Percentiles rank a stretch among this genome's conserved stretches.
phyloP scores from a whole-genome alignment of 169 alveolate species.

The Babesia divergens region DNA sequence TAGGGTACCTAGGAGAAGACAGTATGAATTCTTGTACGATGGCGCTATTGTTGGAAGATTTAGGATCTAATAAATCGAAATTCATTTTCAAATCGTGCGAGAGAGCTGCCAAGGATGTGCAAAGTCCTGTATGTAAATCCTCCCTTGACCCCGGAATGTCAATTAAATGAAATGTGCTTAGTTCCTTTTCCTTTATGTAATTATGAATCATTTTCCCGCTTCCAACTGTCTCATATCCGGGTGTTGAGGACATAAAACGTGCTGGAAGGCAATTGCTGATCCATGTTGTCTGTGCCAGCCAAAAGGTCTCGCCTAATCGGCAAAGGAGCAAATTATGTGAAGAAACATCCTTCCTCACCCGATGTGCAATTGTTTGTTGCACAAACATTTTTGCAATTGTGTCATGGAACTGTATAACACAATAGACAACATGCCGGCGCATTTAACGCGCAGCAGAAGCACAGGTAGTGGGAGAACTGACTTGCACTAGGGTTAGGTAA shows the following conservation, averaged over 20 bases:
- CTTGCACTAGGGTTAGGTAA: too few species aligned
- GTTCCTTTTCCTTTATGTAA: constrained; percentile 17
- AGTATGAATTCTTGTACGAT: not conserved
- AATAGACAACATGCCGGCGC: too few species aligned
- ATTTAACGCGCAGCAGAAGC: too few species aligned
- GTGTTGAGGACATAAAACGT: not conserved
- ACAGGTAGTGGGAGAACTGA: too few species aligned
- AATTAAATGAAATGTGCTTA: not conserved
- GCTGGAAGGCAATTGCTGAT: not conserved
- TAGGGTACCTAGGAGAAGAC: constrained; percentile 16
- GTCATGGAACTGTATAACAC: not conserved
- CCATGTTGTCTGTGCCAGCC: not conserved
- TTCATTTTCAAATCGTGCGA: not conserved
- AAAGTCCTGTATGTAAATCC: not conserved
- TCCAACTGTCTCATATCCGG: not conserved
- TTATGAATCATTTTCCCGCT: constrained; percentile 4
- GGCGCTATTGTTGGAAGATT: not conserved
- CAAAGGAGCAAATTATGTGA: not conserved
- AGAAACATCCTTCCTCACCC: not conserved
- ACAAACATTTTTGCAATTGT: not conserved
- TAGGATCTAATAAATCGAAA: constrained; percentile 5
- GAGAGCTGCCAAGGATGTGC: not conserved
- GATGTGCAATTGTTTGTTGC: not conserved
- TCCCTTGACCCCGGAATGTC: constrained; percentile 1
- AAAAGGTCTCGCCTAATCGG: not conserved